Conservation (phyloP, 2,329 filamentous ascomycete species). For the Pseudogymnoascus sp. region DNA sequence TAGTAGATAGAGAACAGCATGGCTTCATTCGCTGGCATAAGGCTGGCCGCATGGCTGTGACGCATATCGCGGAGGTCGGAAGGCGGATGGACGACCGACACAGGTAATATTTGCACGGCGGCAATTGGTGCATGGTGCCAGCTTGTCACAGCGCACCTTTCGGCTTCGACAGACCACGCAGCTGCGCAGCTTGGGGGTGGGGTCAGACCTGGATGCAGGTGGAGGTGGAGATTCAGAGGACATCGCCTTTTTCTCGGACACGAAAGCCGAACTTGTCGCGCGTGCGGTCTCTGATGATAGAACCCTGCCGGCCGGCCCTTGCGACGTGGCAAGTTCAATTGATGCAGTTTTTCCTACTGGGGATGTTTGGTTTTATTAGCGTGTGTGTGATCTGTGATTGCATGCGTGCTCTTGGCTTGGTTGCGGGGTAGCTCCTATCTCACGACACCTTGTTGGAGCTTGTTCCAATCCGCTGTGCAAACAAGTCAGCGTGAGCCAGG, state of each 20-base stretch:
- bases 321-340: too few relatives aligned
- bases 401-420: not conserved
- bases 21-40: conserved; percentile 42
- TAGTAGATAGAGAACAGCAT: conserved; percentile 53
- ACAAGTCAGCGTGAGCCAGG: not conserved
- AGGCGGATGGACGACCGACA: conserved; percentile 41
- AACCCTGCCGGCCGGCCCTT: not conserved
- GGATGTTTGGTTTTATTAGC: not conserved
- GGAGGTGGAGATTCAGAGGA: not conserved
- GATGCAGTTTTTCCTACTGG: not conserved
- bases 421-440: not conserved
- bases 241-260: conserved; percentile 23
- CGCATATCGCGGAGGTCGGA: conserved; percentile 41
- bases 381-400: not conserved
- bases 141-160: conserved; percentile 52
- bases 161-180: conserved; percentile 46
- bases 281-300: not conserved
- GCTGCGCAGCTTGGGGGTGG: conserved; percentile 35
- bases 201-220: conserved; percentile 11
- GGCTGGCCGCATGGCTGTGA: conserved; percentile 23
- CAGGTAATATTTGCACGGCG: conserved; percentile 46
- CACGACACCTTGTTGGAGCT: not conserved
- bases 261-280: not conserved
- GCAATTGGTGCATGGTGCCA: conserved; percentile 50
- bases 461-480: not conserved